phyloP scores from a whole-genome alignment of 2,329 filamentous ascomycete genomes.

The Colletotrichum orbiculare region DNA sequence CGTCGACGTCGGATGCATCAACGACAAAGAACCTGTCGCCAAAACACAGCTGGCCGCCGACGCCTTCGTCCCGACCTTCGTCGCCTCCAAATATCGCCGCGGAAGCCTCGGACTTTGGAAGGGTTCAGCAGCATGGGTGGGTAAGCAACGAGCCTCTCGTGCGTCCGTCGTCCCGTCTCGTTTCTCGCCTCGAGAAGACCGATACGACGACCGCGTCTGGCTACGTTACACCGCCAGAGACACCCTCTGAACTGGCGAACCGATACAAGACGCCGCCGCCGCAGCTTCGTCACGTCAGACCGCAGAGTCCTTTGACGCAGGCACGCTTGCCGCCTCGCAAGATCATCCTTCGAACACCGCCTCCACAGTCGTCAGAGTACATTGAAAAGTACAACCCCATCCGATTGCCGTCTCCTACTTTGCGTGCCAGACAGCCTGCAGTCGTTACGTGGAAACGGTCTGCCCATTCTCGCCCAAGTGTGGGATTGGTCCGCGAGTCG shows the following conservation, averaged over 20 bases:
- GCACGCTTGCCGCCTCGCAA: background rate
- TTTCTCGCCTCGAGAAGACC: constrained; percentile 36
- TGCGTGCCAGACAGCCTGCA: constrained; percentile 4
- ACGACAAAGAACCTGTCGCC: constrained; percentile 1
- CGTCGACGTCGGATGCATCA: constrained; percentile 14
- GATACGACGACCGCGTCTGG: constrained; percentile 40
- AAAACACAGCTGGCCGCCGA: constrained; percentile 14
- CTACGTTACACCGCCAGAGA: constrained; percentile 47
- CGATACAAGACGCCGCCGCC: constrained; percentile 17
- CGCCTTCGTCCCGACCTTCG: background rate
- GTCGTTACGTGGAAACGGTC: constrained; percentile 16
- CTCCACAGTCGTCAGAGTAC: constrained; percentile 47
- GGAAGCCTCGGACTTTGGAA: constrained; percentile 9
- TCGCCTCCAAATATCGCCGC: background rate
- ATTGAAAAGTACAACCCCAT: constrained; percentile 47
- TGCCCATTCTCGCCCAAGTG: background rate
- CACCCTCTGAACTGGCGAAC: constrained; percentile 34
- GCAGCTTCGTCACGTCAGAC: constrained; percentile 20
- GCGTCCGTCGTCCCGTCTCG: constrained; percentile 51
- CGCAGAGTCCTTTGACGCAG: constrained; percentile 14
- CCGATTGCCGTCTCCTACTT: constrained; percentile 31
- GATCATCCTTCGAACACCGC: constrained; percentile 17
- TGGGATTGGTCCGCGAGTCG: background rate
- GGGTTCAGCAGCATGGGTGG: constrained; percentile 41
- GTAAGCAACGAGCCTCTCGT: constrained; percentile 53